Evolutionary conservation across 495 filamentous ascomycete genomes (phyloP), one percentile per base, ranked within the genome.

Genomic region (Delitschia confertaspora): DNA sequence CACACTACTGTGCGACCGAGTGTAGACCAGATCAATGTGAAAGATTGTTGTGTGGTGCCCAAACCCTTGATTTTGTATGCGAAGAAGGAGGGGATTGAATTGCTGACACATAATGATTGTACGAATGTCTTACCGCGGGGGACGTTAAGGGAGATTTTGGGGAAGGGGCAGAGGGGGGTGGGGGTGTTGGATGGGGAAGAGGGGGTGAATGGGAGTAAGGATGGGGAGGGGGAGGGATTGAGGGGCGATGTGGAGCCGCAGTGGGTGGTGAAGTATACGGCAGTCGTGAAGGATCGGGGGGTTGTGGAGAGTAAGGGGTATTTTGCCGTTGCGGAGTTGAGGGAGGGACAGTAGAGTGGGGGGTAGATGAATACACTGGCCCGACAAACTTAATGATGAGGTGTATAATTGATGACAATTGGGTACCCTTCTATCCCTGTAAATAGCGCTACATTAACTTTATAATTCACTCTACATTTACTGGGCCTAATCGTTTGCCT

Each of bases 281-380:
- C 93, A 4, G 87, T 96, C n/a, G 85, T 95, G 21, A 84, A 83
- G 60, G 79, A 95, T 60, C 71, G 91, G n/a, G 93, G 91, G 0
- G 91, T 96, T 3, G 86, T 99, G 38, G 91, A 99, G 72, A 94
- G 91, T 58, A 96, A 96, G 68, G 91, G 91, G 10, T 95, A 93
- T 63, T 93, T 94, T 68, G 87, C 88, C 3, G 75, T 79, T 37
- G 88, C 86, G 10, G 78, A 86, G 61, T 61, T 89, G 40, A 47
- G 18, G 13, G 52, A 47, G 17, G 37, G 25, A 14, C 20, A 33
- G n/a, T 19, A 25, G 19, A 13, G 37, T 40, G 2, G 11, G 19
- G 37, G 13, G 37, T 6, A 2, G 6, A n/a, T n/a, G n/a, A n/a
- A n/a, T n/a, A n/a, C n/a, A n/a, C n/a, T n/a, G n/a, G n/a, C n/a